Conservation (phyloP, 495 filamentous ascomycete species). For the Penicillium cinerascens region DNA sequence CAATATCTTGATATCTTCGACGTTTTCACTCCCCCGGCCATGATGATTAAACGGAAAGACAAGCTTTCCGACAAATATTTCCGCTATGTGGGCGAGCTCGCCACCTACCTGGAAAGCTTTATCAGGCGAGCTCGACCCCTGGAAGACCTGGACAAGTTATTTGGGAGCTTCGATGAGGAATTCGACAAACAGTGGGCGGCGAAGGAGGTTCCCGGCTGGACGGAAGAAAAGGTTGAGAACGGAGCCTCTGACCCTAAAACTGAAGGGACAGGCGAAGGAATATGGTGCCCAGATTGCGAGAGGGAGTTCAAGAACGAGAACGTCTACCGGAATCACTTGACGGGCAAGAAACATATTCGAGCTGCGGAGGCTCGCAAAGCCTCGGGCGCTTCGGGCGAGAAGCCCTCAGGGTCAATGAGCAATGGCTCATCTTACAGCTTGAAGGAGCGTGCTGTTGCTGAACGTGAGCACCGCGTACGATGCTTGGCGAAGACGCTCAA, state of each 20-base stretch:
- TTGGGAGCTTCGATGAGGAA: conserved; percentile 69
- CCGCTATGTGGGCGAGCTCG: conserved; percentile 75
- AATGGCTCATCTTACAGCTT: conserved; percentile 42
- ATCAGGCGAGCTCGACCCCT: conserved; percentile 76
- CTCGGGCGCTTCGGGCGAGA: conserved; percentile 29
- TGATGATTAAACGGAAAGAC: conserved; percentile 68
- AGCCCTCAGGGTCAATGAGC: conserved; percentile 17
- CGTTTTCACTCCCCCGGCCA: conserved; percentile 68
- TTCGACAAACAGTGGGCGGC: conserved; percentile 81
- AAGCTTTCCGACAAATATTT: conserved; percentile 92
- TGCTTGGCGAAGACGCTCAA: conserved; percentile 73
- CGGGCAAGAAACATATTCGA: conserved; percentile 86
- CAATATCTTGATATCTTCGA: conserved; percentile 92
- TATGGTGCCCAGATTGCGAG: conserved; percentile 86
- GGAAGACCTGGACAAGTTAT: conserved; percentile 76
- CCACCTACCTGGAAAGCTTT: conserved; percentile 81
- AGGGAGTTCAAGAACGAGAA: conserved; percentile 96
- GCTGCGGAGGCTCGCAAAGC: conserved; percentile 61
- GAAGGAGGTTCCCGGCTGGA: conserved; percentile 78
- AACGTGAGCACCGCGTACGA: conserved; percentile 79
- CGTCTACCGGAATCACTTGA: conserved; percentile 85
- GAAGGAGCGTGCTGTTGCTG: conserved; percentile 88
- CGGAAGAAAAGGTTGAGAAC: conserved; percentile 49
- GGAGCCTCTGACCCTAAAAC: conserved; percentile 44
- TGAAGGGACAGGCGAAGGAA: conserved; percentile 63